Conservation (phyloP, 345 rosid genomes). For the Eucalyptus fibrosa region DNA sequence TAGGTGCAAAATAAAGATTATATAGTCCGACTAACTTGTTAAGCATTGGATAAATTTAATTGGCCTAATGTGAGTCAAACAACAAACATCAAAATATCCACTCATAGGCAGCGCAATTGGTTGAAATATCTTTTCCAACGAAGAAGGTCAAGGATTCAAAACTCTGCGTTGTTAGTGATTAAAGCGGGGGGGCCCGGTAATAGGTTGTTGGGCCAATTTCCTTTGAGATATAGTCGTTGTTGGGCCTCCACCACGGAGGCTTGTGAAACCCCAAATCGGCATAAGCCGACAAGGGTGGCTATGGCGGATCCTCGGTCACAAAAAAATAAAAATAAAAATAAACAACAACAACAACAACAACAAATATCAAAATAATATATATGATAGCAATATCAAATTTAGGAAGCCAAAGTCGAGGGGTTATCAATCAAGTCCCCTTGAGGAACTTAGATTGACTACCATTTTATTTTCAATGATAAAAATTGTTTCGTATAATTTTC, state of each 20-base stretch:
- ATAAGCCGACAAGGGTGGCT: too few species aligned
- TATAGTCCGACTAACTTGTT: background rate
- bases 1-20: background rate
- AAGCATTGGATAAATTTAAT: background rate
- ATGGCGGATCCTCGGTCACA: too few species aligned
- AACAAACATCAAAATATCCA: background rate
- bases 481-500: background rate
- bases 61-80: background rate
- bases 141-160: too few species aligned
- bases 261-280: too few species aligned
- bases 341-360: too few species aligned
- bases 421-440: background rate
- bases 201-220: too few species aligned
- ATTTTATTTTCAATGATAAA: background rate
- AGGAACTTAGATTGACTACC: background rate
- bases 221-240: rapidly evolving
- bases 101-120: rapidly evolving
- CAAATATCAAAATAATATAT: background rate
- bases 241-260: too few species aligned
- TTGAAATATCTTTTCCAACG: too few species aligned
- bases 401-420: background rate
- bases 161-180: too few species aligned
- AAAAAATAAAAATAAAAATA: too few species aligned
- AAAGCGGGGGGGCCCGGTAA: rapidly evolving
- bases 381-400: background rate